Evolutionary conservation across 2,329 filamentous ascomycete species (phyloP).

Genomic region (Claviceps quebecensis): DNA sequence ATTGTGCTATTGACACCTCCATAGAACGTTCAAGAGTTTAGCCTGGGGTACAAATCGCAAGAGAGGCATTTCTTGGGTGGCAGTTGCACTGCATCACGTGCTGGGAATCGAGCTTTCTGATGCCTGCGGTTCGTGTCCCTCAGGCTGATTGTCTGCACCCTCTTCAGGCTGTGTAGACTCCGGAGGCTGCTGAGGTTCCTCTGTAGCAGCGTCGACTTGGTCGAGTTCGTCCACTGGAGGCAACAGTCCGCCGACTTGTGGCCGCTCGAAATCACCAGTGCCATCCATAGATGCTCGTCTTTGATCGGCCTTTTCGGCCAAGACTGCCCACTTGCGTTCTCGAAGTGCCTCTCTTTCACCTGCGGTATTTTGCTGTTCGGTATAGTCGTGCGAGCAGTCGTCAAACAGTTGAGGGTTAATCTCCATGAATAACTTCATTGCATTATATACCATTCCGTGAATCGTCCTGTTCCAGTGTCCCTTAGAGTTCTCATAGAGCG

Average conservation of each 20-base stretch:
- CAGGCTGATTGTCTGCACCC: conserved; percentile 44
- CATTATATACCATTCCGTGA: conserved; percentile 98
- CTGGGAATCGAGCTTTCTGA: conserved; percentile 41
- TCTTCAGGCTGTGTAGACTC: conserved; percentile 87
- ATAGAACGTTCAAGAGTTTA: background rate
- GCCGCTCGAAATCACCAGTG: conserved; percentile 19
- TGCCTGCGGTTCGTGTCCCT: conserved; percentile 44
- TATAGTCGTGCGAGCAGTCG: conserved; percentile 96
- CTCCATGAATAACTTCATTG: conserved; percentile 99
- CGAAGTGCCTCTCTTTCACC: conserved; percentile 70
- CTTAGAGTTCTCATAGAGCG: conserved; percentile 96
- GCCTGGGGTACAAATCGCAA: background rate
- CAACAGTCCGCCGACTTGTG: conserved; percentile 25
- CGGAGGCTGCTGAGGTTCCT: conserved; percentile 74
- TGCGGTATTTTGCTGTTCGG: conserved; percentile 85
- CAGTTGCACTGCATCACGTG: conserved; percentile 24
- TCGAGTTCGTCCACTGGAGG: conserved; percentile 62
- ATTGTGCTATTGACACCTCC: background rate
- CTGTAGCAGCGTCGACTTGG: conserved; percentile 63
- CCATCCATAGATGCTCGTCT: conserved; percentile 33
- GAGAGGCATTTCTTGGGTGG: background rate
- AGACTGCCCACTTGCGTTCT: conserved; percentile 77
- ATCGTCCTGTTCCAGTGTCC: conserved; percentile 99
- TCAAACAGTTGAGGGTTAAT: conserved; percentile 98
- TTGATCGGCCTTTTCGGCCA: conserved; percentile 66